Percentiles rank a stretch among this genome's conserved stretches.
These are phyloP conservation scores for Citrus sinensis DNA, from an alignment of 345 rosid species.

Conservation along the genomic window DNA sequence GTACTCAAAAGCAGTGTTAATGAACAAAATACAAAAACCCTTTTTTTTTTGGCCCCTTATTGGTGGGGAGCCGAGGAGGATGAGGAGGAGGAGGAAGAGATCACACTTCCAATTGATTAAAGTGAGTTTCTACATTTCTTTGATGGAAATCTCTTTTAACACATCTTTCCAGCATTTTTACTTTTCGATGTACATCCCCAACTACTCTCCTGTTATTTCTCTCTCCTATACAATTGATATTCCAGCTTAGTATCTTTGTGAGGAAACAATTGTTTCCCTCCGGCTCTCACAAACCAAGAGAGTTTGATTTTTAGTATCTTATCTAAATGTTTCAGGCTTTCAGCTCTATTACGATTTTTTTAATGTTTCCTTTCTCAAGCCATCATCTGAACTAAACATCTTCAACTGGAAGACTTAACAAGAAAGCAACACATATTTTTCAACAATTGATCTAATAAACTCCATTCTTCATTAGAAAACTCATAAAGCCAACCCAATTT, in stretches of 20 bases:
- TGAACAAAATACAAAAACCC: too few species aligned
- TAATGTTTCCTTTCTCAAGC: background rate
- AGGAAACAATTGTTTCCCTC: background rate
- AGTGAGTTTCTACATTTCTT: background rate
- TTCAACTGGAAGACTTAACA: background rate
- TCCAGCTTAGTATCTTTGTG: background rate
- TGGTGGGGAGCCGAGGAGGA: too few species aligned
- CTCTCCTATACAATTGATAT: background rate
- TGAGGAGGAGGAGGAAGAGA: background rate
- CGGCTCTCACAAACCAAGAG: background rate
- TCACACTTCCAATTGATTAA: background rate
- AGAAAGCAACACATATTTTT: background rate
- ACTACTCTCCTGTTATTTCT: background rate
- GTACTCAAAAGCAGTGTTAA: background rate
- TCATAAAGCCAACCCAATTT: background rate
- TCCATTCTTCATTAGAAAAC: background rate
- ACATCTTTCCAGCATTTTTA: background rate
- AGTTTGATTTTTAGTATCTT: background rate
- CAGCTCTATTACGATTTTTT: background rate
- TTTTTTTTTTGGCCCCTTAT: too few species aligned
- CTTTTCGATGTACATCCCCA: background rate
- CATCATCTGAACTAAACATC: background rate
- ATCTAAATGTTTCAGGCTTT: background rate
- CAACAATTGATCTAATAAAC: background rate
- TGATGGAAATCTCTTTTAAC: background rate